phyloP scores from a whole-genome alignment of 2,329 filamentous ascomycete species.

The Drechslerella dactyloides region DNA sequence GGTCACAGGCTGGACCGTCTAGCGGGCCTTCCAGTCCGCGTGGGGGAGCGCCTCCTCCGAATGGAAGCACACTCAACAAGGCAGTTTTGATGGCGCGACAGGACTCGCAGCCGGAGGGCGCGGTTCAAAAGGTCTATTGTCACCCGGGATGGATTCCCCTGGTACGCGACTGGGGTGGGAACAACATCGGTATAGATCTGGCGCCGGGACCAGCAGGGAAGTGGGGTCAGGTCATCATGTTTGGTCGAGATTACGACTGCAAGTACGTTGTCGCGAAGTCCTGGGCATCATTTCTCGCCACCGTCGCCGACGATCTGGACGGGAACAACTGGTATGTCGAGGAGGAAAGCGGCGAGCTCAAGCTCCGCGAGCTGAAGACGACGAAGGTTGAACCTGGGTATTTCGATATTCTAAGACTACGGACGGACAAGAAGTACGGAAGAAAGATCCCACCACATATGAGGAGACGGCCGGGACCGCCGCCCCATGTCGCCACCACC shows the following conservation, averaged over 20 bases:
- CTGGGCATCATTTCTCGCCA: conserved; percentile 85
- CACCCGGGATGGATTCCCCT: conserved; percentile 95
- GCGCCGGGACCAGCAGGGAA: conserved; percentile 86
- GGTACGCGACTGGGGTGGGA: conserved; percentile 97
- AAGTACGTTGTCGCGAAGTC: conserved; percentile 96
- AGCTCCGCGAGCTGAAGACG: conserved; percentile 87
- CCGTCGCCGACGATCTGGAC: conserved; percentile 85
- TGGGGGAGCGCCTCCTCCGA: conserved; percentile 50
- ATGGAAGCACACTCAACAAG: conserved; percentile 51
- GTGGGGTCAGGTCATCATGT: conserved; percentile 97
- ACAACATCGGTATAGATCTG: conserved; percentile 92
- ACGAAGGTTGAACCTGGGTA: conserved; percentile 89
- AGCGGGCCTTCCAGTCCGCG: conserved; percentile 58
- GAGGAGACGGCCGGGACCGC: conserved; percentile 60
- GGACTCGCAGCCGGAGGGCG: conserved; percentile 82
- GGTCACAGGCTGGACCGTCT: conserved; percentile 60
- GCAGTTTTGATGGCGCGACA: conserved; percentile 78
- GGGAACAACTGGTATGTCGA: conserved; percentile 91
- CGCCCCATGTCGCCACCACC: conserved; percentile 51
- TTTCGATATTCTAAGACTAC: conserved; percentile 92
- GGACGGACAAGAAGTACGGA: conserved; percentile 93
- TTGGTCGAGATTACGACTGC: conserved; percentile 96
- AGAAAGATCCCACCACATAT: conserved; percentile 60
- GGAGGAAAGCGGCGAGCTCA: conserved; percentile 88
- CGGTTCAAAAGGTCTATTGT: conserved; percentile 89